phyloP scores from a whole-genome alignment of 1,284 basidiomycete genomes.

The Trichosporon ovoides region DNA sequence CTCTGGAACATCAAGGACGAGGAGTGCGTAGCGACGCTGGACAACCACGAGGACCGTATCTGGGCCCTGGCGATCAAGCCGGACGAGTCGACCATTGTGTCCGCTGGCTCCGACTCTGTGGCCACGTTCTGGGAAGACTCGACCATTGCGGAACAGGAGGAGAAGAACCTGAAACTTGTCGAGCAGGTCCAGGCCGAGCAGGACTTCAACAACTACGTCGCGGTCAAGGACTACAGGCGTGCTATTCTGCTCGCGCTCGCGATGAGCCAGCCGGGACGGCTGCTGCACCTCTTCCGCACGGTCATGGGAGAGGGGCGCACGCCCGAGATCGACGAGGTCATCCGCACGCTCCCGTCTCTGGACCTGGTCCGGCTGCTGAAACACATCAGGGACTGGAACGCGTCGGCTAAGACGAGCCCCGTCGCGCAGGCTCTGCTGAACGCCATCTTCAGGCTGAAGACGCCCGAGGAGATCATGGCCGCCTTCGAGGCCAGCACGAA shows the following conservation, averaged over 20 bases:
- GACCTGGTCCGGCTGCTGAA: conserved; percentile 77
- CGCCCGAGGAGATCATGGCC: conserved; percentile 65
- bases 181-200: conserved; percentile 81
- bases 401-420: conserved; percentile 74
- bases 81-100: conserved; percentile 75
- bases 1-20: conserved; percentile 90
- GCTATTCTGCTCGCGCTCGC: conserved; percentile 86
- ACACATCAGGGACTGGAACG: conserved; percentile 90
- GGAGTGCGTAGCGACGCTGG: conserved; percentile 78
- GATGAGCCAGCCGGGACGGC: conserved; percentile 86
- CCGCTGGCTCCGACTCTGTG: conserved; percentile 88
- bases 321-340: conserved; percentile 68
- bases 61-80: conserved; percentile 81
- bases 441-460: conserved; percentile 69
- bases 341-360: conserved; percentile 62
- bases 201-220: conserved; percentile 86
- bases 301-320: conserved; percentile 44
- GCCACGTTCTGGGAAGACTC: conserved; percentile 93
- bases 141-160: conserved; percentile 65
- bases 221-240: conserved; percentile 79
- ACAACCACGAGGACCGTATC: conserved; percentile 95
- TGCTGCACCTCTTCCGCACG: conserved; percentile 72
- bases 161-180: conserved; percentile 65
- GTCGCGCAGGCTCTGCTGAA: conserved; percentile 83
- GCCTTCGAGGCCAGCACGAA: conserved; percentile 56